phyloP scores from a whole-genome alignment of 1,284 basidiomycete species.

The Trichosporon ovoides region DNA sequence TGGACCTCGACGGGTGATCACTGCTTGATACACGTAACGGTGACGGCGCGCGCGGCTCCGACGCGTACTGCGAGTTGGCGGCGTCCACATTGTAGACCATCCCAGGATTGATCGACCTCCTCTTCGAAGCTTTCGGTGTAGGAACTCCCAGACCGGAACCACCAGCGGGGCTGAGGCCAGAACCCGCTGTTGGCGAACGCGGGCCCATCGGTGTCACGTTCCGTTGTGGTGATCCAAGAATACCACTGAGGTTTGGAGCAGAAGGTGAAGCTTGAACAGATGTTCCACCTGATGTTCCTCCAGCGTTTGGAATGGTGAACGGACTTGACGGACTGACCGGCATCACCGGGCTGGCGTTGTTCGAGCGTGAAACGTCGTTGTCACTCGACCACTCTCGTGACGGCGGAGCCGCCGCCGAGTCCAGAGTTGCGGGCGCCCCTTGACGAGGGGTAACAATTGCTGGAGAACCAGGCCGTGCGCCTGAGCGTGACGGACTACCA shows the following conservation, averaged over 20 bases:
- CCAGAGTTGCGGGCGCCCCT: not conserved
- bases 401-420: not conserved
- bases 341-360: not conserved
- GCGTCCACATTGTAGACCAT: conserved; percentile 45
- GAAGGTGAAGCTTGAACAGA: conserved; percentile 6
- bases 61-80: conserved; percentile 33
- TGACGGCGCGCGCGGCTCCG: conserved; percentile 42
- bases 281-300: not conserved
- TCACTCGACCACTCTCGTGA: not conserved
- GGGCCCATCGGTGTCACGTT: not conserved
- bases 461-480: conserved; percentile 1
- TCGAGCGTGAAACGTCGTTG: not conserved
- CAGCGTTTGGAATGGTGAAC: not conserved
- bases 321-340: not conserved
- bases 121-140: conserved; percentile 37
- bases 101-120: conserved; percentile 49
- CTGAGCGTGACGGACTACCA: conserved; percentile 6
- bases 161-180: conserved; percentile 25
- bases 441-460: not conserved
- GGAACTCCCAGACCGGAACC: conserved; percentile 37
- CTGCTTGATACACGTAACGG: conserved; percentile 37
- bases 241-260: not conserved
- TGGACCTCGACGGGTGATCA: conserved; percentile 1
- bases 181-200: conserved; percentile 11
- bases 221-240: not conserved